Conservation (phyloP, 805 yeast genomes). For the Nakazawaea pomicola region DNA sequence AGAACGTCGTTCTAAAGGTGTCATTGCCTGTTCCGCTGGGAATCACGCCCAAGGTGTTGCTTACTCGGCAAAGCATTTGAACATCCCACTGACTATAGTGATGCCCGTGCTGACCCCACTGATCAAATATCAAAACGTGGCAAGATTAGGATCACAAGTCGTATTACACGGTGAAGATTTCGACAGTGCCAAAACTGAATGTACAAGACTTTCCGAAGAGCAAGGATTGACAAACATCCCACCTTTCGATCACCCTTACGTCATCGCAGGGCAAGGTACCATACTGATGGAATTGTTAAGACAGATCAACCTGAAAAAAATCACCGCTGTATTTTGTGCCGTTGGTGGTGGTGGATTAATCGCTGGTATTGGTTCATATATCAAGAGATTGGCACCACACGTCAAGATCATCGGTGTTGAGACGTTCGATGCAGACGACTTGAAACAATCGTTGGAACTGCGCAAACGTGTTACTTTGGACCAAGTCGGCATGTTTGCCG, state of each 20-base stretch:
- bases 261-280: constrained; percentile 98
- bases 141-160: constrained; percentile 90
- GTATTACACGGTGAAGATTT: constrained; percentile 92
- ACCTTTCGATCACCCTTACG: constrained; percentile 98
- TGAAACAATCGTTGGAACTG: constrained; percentile 61
- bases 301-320: constrained; percentile 71
- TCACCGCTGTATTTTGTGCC: constrained; percentile 85
- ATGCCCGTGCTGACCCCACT: constrained; percentile 98
- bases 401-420: constrained; percentile 94
- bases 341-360: constrained; percentile 97
- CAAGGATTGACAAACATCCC: constrained; percentile 86
- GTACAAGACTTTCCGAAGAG: constrained; percentile 62
- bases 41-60: constrained; percentile 99
- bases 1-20: constrained; percentile 72
- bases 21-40: constrained; percentile 97
- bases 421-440: constrained; percentile 92
- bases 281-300: constrained; percentile 89
- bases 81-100: constrained; percentile 92
- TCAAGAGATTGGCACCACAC: constrained; percentile 97
- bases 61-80: constrained; percentile 75
- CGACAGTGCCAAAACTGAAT: constrained; percentile 91
- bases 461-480: constrained; percentile 52
- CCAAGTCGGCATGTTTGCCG: constrained; percentile 95
- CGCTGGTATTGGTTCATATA: constrained; percentile 85
- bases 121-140: constrained; percentile 87